Base-by-base conservation (phyloP, 140 eudicot genomes). In the Bidens hawaiensis region DNA sequence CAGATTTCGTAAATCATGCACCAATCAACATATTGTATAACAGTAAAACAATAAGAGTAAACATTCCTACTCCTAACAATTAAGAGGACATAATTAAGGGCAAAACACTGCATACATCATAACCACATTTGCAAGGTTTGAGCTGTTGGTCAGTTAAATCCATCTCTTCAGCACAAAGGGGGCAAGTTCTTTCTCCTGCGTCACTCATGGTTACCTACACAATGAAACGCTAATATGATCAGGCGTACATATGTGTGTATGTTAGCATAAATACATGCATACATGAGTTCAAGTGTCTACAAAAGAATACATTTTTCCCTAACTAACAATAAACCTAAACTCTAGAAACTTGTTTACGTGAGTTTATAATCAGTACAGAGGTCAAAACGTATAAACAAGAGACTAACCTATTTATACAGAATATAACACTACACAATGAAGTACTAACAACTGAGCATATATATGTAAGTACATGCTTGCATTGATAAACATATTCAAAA, bases 81-180 rank as follows among this genome's bases (percentile, higher is more conserved):
- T 54, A 52, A 6, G 19, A 17, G 40, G 17, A 14, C 54, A 41
- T 23, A 24, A 50, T 18, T n/a, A n/a, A 38, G 14, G 27, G 1
- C 2, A 34, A 34, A 34, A 34, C 42, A 14, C 42, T 34, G 30
- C 73, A 52, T 41, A 89, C 97, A 76, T 85, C 95, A 63, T 89
- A 89, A 26, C 97, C 97, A 69, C 97, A 89, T 81, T 72, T 89
- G 97, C 97, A 89, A 64, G 97, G 97, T 82, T 67, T 85, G 74
- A 89, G 76, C 72, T 89, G 97, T 79, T 86, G 97, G 78, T 89
- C 97, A 3, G 97, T 89, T 82, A 89, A 73, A 76, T 89, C 97
- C 97, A 89, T 89, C 79, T 89, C 97, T 68, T 89, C 97, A 48
- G 95, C 93, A 69, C 97, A 89, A 67, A 89, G 95, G 68, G 97